phyloP scores from a whole-genome alignment of 2,329 filamentous ascomycete species.

The Botrytis porri region DNA sequence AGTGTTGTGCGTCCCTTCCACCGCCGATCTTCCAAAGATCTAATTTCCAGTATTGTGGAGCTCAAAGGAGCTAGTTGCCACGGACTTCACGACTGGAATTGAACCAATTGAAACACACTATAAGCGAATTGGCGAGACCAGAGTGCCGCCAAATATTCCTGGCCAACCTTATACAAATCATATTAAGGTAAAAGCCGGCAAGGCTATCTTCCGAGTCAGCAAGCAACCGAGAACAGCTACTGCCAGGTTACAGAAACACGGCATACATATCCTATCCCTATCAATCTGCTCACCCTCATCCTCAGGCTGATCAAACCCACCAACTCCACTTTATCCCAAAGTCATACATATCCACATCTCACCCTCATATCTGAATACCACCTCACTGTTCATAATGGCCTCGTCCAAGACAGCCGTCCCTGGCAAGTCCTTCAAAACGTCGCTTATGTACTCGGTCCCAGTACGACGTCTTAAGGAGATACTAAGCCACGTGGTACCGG shows the following conservation, averaged over 20 bases:
- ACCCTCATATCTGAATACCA: not conserved
- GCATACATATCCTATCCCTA: constrained; percentile 3
- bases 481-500: constrained; percentile 32
- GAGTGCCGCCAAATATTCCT: not conserved
- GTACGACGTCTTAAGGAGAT: constrained; percentile 36
- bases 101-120: constrained; percentile 3
- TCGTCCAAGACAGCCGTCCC: constrained; percentile 31
- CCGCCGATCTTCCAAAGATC: constrained; percentile 3
- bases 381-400: constrained; percentile 24
- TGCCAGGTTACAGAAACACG: constrained; percentile 5
- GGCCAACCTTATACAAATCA: constrained; percentile 14
- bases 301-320: not conserved
- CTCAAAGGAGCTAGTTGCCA: not conserved
- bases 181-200: not conserved
- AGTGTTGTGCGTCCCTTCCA: not conserved
- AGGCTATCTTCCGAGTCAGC: not conserved
- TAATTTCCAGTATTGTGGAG: constrained; percentile 12
- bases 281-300: not conserved
- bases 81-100: not conserved
- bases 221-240: not conserved
- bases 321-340: not conserved
- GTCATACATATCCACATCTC: not conserved
- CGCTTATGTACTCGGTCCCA: constrained; percentile 36
- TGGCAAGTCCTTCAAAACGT: constrained; percentile 29
- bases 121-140: constrained; percentile 8